phyloP scores from a whole-genome alignment of 495 filamentous ascomycete species.

The Penicillium daleae region DNA sequence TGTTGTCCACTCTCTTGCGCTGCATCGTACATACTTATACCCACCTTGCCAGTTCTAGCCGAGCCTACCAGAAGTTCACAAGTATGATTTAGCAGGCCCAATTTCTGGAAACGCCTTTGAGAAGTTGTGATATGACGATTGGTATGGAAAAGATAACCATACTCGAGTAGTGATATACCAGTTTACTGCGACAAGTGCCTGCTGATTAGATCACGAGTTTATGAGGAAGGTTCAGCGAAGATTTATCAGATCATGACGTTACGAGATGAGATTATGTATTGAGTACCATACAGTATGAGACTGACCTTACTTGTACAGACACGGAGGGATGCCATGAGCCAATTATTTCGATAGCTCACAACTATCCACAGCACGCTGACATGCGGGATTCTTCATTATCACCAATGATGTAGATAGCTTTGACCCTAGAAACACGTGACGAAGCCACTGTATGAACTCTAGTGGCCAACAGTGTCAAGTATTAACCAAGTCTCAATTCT shows the following conservation, averaged over 20 bases:
- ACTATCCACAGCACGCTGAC: not conserved
- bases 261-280: not conserved
- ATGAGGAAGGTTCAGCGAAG: not conserved
- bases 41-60: not conserved
- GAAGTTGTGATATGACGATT: not conserved
- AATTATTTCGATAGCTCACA: not conserved
- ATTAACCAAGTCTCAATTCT: too few species aligned
- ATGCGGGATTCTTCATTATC: not conserved
- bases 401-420: not conserved
- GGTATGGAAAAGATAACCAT: not conserved
- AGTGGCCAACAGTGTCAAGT: constrained; percentile 1
- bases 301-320: constrained; percentile 5
- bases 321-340: not conserved
- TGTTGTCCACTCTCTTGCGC: not conserved
- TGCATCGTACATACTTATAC: not conserved
- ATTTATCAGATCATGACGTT: not conserved
- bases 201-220: not conserved
- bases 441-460: not conserved
- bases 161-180: too few species aligned
- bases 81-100: not conserved
- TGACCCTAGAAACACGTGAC: not conserved
- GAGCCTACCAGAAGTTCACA: not conserved
- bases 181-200: too few species aligned
- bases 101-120: not conserved
- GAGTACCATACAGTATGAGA: constrained; percentile 1